These are phyloP conservation scores for Croton laevigatus DNA, from an alignment of 441 rosid species.

Conservation along the genomic window DNA sequence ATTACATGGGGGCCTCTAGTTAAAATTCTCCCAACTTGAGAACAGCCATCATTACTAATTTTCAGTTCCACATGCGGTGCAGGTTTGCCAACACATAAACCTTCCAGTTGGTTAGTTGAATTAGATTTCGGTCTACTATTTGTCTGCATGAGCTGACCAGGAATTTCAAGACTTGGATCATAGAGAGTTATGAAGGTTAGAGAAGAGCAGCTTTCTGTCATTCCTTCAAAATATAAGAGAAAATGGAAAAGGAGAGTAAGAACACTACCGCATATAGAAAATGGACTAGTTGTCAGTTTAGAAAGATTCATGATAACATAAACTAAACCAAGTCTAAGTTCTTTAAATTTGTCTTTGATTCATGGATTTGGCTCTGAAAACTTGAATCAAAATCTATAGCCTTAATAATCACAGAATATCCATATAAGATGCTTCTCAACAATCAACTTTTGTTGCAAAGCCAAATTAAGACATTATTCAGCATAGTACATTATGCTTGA, in stretches of 20 bases:
- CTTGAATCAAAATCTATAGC: background rate
- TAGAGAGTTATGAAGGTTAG: slow-evolving; percentile 63
- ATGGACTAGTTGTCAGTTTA: background rate
- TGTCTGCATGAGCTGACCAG: slow-evolving; percentile 21
- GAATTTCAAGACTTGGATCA: slow-evolving; percentile 38
- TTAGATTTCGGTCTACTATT: slow-evolving; percentile 15
- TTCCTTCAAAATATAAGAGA: slow-evolving; percentile 39
- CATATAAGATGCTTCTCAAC: background rate
- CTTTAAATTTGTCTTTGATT: background rate
- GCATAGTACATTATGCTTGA: background rate
- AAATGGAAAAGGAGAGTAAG: background rate
- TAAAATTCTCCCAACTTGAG: slow-evolving; percentile 53
- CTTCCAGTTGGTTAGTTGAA: slow-evolving; percentile 34
- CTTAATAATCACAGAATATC: background rate
- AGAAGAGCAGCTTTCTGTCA: slow-evolving; percentile 93
- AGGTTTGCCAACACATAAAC: slow-evolving; percentile 84
- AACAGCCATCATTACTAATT: slow-evolving; percentile 41
- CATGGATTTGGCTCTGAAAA: background rate
- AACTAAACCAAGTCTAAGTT: background rate
- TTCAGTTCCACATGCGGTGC: slow-evolving; percentile 76
- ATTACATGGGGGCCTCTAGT: slow-evolving; percentile 85
- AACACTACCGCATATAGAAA: slow-evolving; percentile 6
- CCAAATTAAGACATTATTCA: background rate
- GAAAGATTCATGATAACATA: background rate
- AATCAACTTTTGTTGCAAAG: background rate